Base-by-base conservation (phyloP, 306 rosid species). In the Prosopis cineraria region DNA sequence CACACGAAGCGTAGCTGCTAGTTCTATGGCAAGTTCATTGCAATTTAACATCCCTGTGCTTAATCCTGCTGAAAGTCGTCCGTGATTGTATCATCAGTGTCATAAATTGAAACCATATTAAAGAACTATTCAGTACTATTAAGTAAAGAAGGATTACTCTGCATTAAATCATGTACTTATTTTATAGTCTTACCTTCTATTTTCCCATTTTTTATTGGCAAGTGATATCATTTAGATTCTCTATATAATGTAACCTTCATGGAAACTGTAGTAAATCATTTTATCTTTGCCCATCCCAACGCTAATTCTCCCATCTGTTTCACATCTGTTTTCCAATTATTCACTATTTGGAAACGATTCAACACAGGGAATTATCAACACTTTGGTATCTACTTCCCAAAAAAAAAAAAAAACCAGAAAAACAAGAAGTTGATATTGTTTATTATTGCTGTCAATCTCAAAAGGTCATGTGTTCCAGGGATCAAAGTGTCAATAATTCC, bases 1-100 rank as follows among this genome's bases (percentile, higher is more conserved):
- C 79, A 85, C 97, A 14, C 83, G 97, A 78, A 94, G 97, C 79
- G 95, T 94, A 80, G 98, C 98, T 77, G 88, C 97, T 67, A 94
- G 98, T 86, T 94, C 97, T 79, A 94, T 94, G 98, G 98, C 87
- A 41, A 81, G 88, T 86, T 66, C 68, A 78, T 78, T 55, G 31
- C 6, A 55, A 9, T 55, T 55, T 55, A 22, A 39, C 75, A 44
- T 24, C 53, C 68, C n/a, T 16, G 63, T 67, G 55, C 80, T n/a
- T 53, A 58, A 71, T 36, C 62, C 68, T 40, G 48, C 77, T 39
- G 22, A 37, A 65, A 34, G 60, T 40, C 9, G 75, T 66, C 34
- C 39, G 14, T 39, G 69, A 43, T 39, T 48, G 43, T 53, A 47
- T 33, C 70, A 16, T 56, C 22, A 20, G 19, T 63, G 20, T 11